Evolutionary conservation across 352 stramenopile species (phyloP), one percentile per base, ranked within the genome.

Genomic region (Phytophthora niederhauseri): DNA sequence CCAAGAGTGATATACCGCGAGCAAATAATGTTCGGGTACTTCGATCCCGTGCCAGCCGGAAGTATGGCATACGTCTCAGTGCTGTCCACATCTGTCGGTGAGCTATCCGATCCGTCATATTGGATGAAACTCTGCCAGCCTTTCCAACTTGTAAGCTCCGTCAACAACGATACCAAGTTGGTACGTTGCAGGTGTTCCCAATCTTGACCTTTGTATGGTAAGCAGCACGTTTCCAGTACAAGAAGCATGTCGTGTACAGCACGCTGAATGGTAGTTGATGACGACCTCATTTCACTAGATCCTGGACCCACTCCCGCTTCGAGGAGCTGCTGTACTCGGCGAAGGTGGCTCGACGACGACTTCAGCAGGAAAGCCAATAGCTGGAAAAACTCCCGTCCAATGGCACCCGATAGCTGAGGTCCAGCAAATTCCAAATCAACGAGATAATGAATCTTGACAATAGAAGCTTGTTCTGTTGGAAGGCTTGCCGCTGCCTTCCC

Each of bases 381-480:
- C 0, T 70, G 51, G 36, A 94, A 96, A 66, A 94, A 93, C 54
- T 92, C 80, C 8, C 64, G 66, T 5, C 76, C 61, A 66, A 95
- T 93, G 9, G 55, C 58, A 30, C 80, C 50, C 8, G 72, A 70
- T 22, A 89, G 60, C 9, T 64, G 68, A 34, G 66, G 59, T 6
- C 89, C 89, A 36, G 84, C 80, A 54, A 94, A 86, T 52, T 94
- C 89, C 4, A 96, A 70, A 61, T 87, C 70, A 30, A 82, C 73
- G 1, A 93, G 77, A 61, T 91, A 94, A 51, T 96, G 89, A 0
- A 94, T 80, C 73, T 95, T 96, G 22, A 82, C 66, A 9, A 73
- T 75, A 4, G 68, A 66, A 19, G 20, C 22, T 56, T 75, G 57
- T 57, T n/a, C 48, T n/a, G 63, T 26, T 38, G 52, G 43, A 12